Conservation (phyloP, 257 asterid species). For the Solanum appendiculatum region DNA sequence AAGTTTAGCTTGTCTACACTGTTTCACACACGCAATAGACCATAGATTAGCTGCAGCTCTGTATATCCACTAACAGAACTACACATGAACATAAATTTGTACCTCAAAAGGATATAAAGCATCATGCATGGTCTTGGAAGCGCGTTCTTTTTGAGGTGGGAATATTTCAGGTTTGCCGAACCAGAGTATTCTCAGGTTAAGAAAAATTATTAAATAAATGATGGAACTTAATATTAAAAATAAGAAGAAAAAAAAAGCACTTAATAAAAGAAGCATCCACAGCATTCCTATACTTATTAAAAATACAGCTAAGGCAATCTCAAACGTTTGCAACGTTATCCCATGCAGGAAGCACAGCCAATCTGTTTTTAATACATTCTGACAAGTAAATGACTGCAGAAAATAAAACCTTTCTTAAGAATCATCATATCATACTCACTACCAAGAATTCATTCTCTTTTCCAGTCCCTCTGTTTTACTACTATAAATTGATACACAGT, state of each 20-base stretch:
- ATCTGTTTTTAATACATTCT: neutral
- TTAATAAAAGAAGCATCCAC: neutral
- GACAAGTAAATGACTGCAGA: neutral
- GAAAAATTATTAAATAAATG: slow-evolving; percentile 15
- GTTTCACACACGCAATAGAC: slow-evolving; percentile 22
- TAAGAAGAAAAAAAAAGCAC: neutral
- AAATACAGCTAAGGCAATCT: neutral
- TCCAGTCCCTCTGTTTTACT: neutral
- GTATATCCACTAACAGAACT: neutral
- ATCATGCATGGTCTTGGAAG: slow-evolving; percentile 26
- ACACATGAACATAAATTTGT: neutral
- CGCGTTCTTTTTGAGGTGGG: slow-evolving; percentile 64
- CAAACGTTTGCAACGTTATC: neutral
- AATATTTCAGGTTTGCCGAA: slow-evolving; percentile 48
- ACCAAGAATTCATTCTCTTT: neutral
- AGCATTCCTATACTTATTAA: neutral
- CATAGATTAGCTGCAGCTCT: neutral
- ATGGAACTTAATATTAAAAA: neutral
- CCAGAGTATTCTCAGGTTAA: slow-evolving; percentile 70
- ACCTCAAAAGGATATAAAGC: slow-evolving; percentile 82
- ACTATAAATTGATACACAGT: neutral
- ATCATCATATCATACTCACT: neutral
- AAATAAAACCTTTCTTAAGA: neutral
- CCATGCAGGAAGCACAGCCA: neutral
- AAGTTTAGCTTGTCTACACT: slow-evolving; percentile 96